Conservation (phyloP, 148 eudicot genomes). For the Vaccinium myrtillus region DNA sequence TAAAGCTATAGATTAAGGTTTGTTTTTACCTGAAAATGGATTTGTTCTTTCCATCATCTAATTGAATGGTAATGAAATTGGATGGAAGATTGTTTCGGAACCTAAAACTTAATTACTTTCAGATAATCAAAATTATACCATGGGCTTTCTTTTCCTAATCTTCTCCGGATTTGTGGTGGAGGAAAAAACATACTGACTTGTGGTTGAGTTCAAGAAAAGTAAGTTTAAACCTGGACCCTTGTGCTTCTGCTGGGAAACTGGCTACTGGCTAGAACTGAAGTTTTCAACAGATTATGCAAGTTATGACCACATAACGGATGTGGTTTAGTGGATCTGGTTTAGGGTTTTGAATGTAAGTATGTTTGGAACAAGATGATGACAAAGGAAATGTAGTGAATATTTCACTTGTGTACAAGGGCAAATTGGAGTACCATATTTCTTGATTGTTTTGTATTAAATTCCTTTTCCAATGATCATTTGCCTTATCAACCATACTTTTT, state of each 20-base stretch:
- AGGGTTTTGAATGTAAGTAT: neutral
- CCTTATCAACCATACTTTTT: neutral
- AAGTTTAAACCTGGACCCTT: conserved; percentile 1
- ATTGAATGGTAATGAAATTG: neutral
- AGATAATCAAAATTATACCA: neutral
- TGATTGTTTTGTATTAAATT: neutral
- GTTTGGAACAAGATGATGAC: neutral
- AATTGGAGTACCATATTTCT: neutral
- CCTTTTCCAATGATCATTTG: neutral
- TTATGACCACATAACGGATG: neutral
- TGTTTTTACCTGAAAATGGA: neutral
- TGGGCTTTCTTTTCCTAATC: neutral
- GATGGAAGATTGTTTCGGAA: neutral
- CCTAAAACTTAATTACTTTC: neutral
- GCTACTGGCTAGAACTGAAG: neutral
- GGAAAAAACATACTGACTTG: neutral
- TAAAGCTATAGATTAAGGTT: neutral
- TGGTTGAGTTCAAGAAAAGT: neutral
- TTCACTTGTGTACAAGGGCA: neutral
- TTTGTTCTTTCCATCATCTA: neutral
- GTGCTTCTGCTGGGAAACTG: conserved; percentile 6
- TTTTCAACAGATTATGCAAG: neutral
- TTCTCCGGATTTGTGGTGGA: neutral
- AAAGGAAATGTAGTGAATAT: neutral
- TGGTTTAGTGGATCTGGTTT: neutral